Evolutionary conservation across 1,139 yeast species (phyloP).

Genomic region (Magnusiomyces tetraspermus): DNA sequence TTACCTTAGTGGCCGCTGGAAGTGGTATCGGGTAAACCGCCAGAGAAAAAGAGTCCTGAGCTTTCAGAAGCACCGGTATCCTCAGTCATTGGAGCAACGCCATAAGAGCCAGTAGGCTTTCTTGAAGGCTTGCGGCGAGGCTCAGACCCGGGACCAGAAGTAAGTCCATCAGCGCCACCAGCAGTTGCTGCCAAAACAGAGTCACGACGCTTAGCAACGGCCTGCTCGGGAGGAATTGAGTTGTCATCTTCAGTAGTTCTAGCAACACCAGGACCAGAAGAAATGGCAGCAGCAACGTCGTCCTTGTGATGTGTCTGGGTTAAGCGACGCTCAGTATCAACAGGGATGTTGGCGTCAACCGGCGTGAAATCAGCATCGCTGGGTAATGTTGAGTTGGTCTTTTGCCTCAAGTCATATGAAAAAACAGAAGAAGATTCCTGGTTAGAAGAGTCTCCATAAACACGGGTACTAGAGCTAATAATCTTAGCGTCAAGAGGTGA

Average conservation of each 20-base stretch:
- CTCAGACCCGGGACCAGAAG: slow-evolving; percentile 2
- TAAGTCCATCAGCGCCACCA: neutral
- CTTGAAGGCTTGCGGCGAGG: slow-evolving; percentile 20
- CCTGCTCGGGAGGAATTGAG: slow-evolving; percentile 18
- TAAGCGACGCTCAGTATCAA: slow-evolving; percentile 31
- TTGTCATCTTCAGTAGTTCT: slow-evolving; percentile 25
- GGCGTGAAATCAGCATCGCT: slow-evolving; percentile 31
- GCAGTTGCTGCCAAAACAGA: slow-evolving; percentile 18
- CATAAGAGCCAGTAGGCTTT: slow-evolving; percentile 30
- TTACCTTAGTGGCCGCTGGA: slow-evolving; percentile 5
- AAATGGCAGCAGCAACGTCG: slow-evolving; percentile 22
- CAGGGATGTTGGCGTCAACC: slow-evolving; percentile 28
- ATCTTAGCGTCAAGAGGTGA: slow-evolving; percentile 18
- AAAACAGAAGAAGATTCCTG: slow-evolving; percentile 25
- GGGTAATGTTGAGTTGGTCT: slow-evolving; percentile 27
- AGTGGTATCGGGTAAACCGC: slow-evolving; percentile 31
- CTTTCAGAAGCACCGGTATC: slow-evolving; percentile 14
- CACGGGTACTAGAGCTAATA: slow-evolving; percentile 22
- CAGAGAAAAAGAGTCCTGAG: slow-evolving; percentile 27
- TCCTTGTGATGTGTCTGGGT: slow-evolving; percentile 31
- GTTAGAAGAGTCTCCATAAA: slow-evolving; percentile 16
- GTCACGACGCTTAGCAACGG: slow-evolving; percentile 26
- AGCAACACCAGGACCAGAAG: slow-evolving; percentile 29
- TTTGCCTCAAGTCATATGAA: slow-evolving; percentile 31
- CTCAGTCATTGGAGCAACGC: slow-evolving; percentile 27